These are phyloP conservation scores for Ascochyta pisi DNA, from an alignment of 2,329 filamentous ascomycete genomes.

Conservation along the genomic window DNA sequence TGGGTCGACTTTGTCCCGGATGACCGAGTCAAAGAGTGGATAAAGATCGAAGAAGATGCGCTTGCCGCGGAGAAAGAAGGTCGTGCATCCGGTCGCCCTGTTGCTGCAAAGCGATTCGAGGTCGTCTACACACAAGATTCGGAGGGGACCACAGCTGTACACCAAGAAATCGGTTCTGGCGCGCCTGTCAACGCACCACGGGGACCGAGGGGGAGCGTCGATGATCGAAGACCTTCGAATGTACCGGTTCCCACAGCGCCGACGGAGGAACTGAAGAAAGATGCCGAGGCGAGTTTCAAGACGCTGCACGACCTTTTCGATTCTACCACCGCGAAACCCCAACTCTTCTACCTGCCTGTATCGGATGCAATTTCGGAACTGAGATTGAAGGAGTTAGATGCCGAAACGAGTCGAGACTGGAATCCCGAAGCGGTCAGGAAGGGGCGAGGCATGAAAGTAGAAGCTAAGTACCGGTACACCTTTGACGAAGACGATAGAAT, in stretches of 20 bases:
- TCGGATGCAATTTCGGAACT: slow-evolving; percentile 67
- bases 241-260: slow-evolving; percentile 8
- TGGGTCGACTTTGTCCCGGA: slow-evolving; percentile 91
- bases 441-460: slow-evolving; percentile 38
- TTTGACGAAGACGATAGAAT: slow-evolving; percentile 55
- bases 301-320: slow-evolving; percentile 67
- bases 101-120: slow-evolving; percentile 39
- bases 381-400: slow-evolving; percentile 67
- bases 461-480: slow-evolving; percentile 48
- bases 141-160: slow-evolving; percentile 34
- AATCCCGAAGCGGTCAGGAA: slow-evolving; percentile 37
- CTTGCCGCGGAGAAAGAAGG: slow-evolving; percentile 39
- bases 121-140: slow-evolving; percentile 36
- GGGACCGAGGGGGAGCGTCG: slow-evolving; percentile 24
- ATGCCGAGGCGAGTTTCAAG: slow-evolving; percentile 52
- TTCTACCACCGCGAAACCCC: slow-evolving; percentile 67
- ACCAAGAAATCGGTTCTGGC: slow-evolving; percentile 43
- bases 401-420: slow-evolving; percentile 54
- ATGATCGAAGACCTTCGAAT: not conserved
- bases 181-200: slow-evolving; percentile 33
- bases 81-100: slow-evolving; percentile 26
- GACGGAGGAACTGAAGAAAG: slow-evolving; percentile 17
- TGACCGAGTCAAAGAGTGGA: slow-evolving; percentile 75
- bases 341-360: slow-evolving; percentile 72
- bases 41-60: slow-evolving; percentile 56